Conservation (phyloP, 2,329 filamentous ascomycete genomes). For the Akanthomyces lecanii region DNA sequence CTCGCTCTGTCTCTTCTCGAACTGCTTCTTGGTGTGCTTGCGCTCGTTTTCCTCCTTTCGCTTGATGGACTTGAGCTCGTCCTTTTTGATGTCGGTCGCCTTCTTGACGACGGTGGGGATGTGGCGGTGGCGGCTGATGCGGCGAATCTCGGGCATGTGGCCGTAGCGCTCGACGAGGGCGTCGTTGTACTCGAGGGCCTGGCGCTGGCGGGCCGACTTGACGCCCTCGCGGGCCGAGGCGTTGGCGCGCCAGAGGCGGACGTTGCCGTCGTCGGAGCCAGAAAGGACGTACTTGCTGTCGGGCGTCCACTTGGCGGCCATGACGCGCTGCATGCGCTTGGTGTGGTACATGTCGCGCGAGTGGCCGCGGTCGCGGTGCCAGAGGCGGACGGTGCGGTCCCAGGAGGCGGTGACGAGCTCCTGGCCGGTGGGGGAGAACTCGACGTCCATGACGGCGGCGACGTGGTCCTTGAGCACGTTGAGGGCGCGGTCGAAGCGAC, state of each 20-base stretch:
- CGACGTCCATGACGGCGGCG: slow-evolving; percentile 88
- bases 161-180: slow-evolving; percentile 77
- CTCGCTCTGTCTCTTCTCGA: slow-evolving; percentile 68
- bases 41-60: slow-evolving; percentile 90
- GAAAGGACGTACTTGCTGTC: slow-evolving; percentile 87
- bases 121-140: slow-evolving; percentile 88
- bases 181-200: slow-evolving; percentile 88
- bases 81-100: slow-evolving; percentile 87
- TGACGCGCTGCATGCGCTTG: slow-evolving; percentile 95
- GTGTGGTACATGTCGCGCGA: slow-evolving; percentile 95
- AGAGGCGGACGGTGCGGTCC: slow-evolving; percentile 79
- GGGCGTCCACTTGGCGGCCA: slow-evolving; percentile 77
- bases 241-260: slow-evolving; percentile 79
- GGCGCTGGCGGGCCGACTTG: slow-evolving; percentile 78
- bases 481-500: slow-evolving; percentile 79
- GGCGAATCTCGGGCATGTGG: slow-evolving; percentile 93
- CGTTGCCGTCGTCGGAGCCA: slow-evolving; percentile 90
- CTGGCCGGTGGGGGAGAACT: slow-evolving; percentile 91
- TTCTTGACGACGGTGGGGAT: slow-evolving; percentile 93
- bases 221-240: slow-evolving; percentile 80
- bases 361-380: slow-evolving; percentile 75
- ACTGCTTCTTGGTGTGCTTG: slow-evolving; percentile 82
- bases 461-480: slow-evolving; percentile 91
- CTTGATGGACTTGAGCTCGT: slow-evolving; percentile 85
- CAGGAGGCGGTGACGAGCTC: slow-evolving; percentile 88